Conservation (phyloP, 108 stramenopile species). For the Skeletonema menzelii region DNA sequence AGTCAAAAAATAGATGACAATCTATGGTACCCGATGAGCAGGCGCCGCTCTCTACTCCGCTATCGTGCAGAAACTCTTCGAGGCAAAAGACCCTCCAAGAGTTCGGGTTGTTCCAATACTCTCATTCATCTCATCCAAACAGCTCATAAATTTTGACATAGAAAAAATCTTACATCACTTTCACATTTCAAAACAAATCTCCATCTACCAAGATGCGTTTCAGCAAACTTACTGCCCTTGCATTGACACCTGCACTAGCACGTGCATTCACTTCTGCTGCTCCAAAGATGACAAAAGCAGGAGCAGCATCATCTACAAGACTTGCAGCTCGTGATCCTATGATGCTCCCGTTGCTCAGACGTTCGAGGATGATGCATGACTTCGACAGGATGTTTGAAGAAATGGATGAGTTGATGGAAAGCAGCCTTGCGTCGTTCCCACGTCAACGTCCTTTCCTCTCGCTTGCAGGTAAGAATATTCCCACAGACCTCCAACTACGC, state of each 20-base stretch:
- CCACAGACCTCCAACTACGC: conserved; percentile 2
- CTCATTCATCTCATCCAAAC: too few species aligned
- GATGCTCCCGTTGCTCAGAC: neutral
- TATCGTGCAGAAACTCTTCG: neutral
- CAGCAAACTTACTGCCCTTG: neutral
- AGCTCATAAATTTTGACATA: neutral
- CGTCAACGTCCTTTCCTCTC: conserved; percentile 17
- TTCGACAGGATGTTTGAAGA: conserved; percentile 37
- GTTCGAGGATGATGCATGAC: conserved; percentile 1
- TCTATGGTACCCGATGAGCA: too few species aligned
- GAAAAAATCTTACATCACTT: neutral
- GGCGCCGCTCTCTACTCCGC: too few species aligned
- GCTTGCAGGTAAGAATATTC: conserved; percentile 1
- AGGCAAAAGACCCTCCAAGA: neutral
- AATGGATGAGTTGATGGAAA: conserved; percentile 28
- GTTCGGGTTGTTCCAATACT: too few species aligned
- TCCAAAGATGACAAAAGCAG: neutral
- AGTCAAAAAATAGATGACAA: too few species aligned
- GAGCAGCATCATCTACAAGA: neutral
- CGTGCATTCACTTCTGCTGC: neutral
- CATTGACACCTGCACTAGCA: neutral
- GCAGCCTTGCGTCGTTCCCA: conserved; percentile 11
- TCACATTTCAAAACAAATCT: neutral
- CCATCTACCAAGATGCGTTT: neutral
- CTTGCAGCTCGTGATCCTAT: neutral